A percentile compares a stretch with the other conserved stretches of the same genome.
Conservation (phyloP, 768 basidiomycete genomes). For the Lactarius indigo region DNA sequence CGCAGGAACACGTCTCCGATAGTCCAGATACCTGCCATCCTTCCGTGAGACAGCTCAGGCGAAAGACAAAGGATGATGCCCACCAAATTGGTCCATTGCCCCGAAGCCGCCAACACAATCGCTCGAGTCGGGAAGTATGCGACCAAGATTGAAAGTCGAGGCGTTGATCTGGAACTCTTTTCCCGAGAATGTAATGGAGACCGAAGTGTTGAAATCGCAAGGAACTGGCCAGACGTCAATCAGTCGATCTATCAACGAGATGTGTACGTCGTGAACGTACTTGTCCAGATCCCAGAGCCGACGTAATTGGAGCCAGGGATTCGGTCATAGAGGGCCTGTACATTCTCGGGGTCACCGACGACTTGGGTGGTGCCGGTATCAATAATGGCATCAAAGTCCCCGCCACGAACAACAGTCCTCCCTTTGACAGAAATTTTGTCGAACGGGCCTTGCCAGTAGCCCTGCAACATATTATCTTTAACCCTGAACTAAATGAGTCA, state of each 20-base stretch:
- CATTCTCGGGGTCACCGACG: constrained; percentile 21
- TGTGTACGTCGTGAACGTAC: not conserved
- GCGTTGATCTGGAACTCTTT: not conserved
- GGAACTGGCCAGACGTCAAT: not conserved
- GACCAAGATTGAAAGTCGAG: not conserved
- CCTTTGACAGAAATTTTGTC: constrained; percentile 29
- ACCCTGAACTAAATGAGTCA: constrained; percentile 26
- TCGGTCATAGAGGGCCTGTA: not conserved
- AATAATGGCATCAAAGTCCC: constrained; percentile 31
- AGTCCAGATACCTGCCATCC: not conserved
- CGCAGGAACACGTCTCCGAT: not conserved
- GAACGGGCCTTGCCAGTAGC: constrained; percentile 26
- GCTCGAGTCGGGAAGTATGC: not conserved
- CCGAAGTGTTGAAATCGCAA: not conserved
- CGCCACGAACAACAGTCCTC: constrained; percentile 5
- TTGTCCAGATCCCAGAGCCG: not conserved
- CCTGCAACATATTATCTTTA: constrained; percentile 25
- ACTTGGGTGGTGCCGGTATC: constrained; percentile 34
- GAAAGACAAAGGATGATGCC: not conserved
- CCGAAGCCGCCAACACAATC: not conserved
- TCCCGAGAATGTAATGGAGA: not conserved
- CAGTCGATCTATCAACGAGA: not conserved
- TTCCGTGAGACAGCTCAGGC: not conserved
- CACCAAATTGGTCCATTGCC: not conserved
- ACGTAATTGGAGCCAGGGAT: not conserved